phyloP scores from a whole-genome alignment of 192 early-diverging fungal genomes.

The Gamsiella multidivaricata region DNA sequence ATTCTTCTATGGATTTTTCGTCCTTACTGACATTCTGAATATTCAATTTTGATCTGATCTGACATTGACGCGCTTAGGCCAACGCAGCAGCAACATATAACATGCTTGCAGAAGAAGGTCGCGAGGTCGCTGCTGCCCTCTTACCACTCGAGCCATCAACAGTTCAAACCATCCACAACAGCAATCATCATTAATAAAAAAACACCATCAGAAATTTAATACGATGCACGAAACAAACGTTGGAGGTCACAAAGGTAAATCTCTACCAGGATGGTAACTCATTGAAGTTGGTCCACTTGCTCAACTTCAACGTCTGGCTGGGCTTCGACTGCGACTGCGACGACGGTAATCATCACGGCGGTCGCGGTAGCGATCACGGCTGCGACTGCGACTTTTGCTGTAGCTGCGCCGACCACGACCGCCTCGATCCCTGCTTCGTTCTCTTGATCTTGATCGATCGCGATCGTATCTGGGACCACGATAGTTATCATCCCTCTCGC shows the following conservation, averaged over 20 bases:
- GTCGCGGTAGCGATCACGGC: constrained; percentile 38
- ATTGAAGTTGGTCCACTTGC: neutral
- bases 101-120: constrained; percentile 68
- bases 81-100: constrained; percentile 68
- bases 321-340: constrained; percentile 44
- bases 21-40: neutral
- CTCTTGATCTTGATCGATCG: constrained; percentile 30
- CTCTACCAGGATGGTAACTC: too few species aligned
- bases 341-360: constrained; percentile 41
- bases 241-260: too few species aligned
- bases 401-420: constrained; percentile 36
- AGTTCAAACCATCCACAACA: constrained; percentile 19
- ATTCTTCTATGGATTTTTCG: too few species aligned
- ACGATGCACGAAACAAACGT: neutral
- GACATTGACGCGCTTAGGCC: constrained; percentile 41
- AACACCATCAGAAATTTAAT: neutral
- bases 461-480: constrained; percentile 20
- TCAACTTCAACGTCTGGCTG: constrained; percentile 24
- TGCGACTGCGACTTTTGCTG: constrained; percentile 32
- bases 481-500: constrained; percentile 18
- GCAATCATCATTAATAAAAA: constrained; percentile 8
- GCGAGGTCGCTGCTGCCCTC: constrained; percentile 65
- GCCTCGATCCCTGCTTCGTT: constrained; percentile 21
- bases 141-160: constrained; percentile 60
- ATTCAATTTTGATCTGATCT: too few species aligned